Evolutionary conservation across 2,329 filamentous ascomycete genomes (phyloP), one percentile per base, ranked within the genome.

Genomic region (Calonectria pseudoturangicola): DNA sequence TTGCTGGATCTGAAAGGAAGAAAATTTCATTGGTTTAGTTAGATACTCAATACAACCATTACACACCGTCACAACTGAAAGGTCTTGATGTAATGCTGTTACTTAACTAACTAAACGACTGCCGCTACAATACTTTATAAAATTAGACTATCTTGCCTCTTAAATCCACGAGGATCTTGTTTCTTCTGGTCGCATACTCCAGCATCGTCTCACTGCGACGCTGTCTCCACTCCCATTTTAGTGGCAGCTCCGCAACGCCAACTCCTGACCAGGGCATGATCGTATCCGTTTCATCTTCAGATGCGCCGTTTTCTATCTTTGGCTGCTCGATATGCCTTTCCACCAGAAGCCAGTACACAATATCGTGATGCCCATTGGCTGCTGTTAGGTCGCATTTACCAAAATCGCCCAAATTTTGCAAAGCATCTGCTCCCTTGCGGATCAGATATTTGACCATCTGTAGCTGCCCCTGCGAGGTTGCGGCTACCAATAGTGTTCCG

Each of bases 401-500:
- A 18, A 30, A 18, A 6, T 33, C 8, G n/a, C 16, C 25, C 50
- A 18, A 16, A 15, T 33, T 21, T 10, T 60, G 3, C n/a, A n/a
- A 28, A 25, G 41, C n/a, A 13, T 8, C 21, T 2, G 54, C 54
- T 12, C 33, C 33, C 27, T 27, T 12, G 2, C 33, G n/a, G 3
- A 60, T 8, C 4, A 60, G 33, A 27, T 39, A 60, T 21, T 41
- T 21, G 15, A 41, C n/a, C 15, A 25, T 27, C 18, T 16, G 7
- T 21, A 60, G 33, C 8, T 21, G 33, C 33, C 10, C 1, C 18
- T 50, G 54, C 2, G n/a, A 60, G 15, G 12, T 10, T 15, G 69
- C 51, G 3, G 66, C 45, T 3, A n/a, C 3, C 10, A 72, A 28
- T 2, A 54, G 58, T 7, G 68, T 66, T 12, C 69, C 72, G 4